phyloP scores from a whole-genome alignment of 768 basidiomycete species.

The Melanogaster broomeanus region DNA sequence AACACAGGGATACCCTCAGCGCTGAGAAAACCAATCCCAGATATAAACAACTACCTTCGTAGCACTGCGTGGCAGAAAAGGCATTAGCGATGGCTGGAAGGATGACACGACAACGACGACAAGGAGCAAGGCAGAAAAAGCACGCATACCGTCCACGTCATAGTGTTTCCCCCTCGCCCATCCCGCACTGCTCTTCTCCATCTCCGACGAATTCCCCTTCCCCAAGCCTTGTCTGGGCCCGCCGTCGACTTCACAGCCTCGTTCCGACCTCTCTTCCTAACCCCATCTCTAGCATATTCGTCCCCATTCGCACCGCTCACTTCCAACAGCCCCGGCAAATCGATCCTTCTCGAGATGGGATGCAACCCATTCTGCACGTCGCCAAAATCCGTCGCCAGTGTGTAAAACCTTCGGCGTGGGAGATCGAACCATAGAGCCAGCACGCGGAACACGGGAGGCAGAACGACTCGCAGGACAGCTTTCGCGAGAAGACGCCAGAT shows the following conservation, averaged over 20 bases:
- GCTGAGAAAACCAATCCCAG: conserved; percentile 77
- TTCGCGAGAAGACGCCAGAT: conserved; percentile 89
- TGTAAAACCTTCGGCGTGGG: conserved; percentile 86
- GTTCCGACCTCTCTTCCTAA: conserved; percentile 26
- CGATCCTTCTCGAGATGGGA: conserved; percentile 84
- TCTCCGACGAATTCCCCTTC: conserved; percentile 23
- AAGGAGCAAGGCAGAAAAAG: conserved; percentile 1
- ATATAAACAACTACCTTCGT: conserved; percentile 91
- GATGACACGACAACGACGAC: too few relatives aligned
- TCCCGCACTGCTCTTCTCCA: conserved; percentile 31
- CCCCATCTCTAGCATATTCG: conserved; percentile 37
- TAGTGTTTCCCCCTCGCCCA: conserved; percentile 58
- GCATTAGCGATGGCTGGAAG: too few relatives aligned
- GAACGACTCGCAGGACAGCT: conserved; percentile 63
- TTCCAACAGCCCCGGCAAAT: conserved; percentile 55
- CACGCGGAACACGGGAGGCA: conserved; percentile 85
- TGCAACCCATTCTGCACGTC: conserved; percentile 60
- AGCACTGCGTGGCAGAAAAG: conserved; percentile 50
- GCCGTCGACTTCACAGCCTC: conserved; percentile 8
- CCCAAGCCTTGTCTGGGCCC: conserved; percentile 31
- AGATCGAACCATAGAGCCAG: conserved; percentile 67
- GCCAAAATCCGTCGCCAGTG: conserved; percentile 86
- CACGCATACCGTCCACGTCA: conserved; percentile 76
- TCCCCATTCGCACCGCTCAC: conserved; percentile 44
- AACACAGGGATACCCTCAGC: conserved; percentile 61